These are phyloP conservation scores for Aquilaria sinensis DNA, from an alignment of 345 rosid species.

Conservation along the genomic window DNA sequence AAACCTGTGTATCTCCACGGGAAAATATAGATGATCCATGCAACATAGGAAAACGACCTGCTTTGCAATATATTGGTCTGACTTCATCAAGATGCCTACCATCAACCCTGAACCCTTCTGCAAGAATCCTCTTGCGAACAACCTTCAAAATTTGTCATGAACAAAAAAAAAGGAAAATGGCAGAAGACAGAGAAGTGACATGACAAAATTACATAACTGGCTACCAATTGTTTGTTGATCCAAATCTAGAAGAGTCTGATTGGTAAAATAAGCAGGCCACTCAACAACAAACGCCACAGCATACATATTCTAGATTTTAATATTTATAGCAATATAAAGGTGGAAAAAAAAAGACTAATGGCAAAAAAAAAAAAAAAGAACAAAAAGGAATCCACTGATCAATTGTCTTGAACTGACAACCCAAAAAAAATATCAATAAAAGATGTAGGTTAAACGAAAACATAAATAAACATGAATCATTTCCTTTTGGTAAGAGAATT, in stretches of 20 bases:
- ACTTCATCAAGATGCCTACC: slow-evolving; percentile 88
- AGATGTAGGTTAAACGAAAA: not conserved
- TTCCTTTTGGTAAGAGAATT: not conserved
- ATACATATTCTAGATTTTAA: too few species aligned
- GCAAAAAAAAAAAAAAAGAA: not conserved
- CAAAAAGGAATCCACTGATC: not conserved
- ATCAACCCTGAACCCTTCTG: slow-evolving; percentile 84
- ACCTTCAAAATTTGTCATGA: slow-evolving; percentile 39
- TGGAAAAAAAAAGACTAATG: slow-evolving; percentile 7
- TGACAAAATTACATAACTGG: slow-evolving; percentile 2
- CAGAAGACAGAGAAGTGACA: slow-evolving; percentile 4
- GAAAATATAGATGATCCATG: slow-evolving; percentile 92
- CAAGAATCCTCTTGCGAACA: slow-evolving; percentile 77
- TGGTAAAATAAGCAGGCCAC: too few species aligned
- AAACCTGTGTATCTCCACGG: slow-evolving; percentile 97
- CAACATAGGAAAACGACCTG: slow-evolving; percentile 56
- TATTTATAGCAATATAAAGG: not conserved
- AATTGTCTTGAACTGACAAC: too few species aligned
- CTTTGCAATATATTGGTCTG: slow-evolving; percentile 74
- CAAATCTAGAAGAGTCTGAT: too few species aligned
- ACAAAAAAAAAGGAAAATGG: slow-evolving; percentile 7
- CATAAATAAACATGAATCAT: not conserved
- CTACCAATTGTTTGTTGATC: too few species aligned
- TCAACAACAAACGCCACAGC: too few species aligned
- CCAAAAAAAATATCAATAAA: not conserved